Evolutionary conservation across 139 green algal species (phyloP), one percentile per base, ranked within the genome.

Genomic region (Spirogloea muscicola): DNA sequence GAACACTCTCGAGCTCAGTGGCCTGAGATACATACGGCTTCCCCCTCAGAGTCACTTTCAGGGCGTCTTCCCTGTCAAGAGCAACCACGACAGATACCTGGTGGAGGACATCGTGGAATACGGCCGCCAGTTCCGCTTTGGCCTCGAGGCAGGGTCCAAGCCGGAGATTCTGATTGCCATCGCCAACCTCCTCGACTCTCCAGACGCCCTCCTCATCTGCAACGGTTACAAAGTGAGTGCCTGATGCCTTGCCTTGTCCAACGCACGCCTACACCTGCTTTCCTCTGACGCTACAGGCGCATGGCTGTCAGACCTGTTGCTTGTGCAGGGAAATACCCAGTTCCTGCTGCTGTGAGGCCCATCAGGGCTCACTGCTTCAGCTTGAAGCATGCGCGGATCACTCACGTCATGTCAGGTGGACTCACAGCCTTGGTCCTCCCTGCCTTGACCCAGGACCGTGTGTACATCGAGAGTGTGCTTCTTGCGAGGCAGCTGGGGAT

Each of bases 141-240:
- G 87, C 25, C 62, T 91, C 55, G 87, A 91, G 74, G 87, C 82
- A 3, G 87, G 87, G 5, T 85, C 70, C 33, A 90, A 90, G 74
- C 78, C 87, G n/a, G 87, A 91, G 77, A 79, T 91, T 40, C 59
- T 89, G 1, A 82, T 90, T 71, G 87, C 80, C 44, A 44, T 89
- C 49, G 57, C 68, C 37, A 44, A 70, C n/a, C 60, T 67, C 25
- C 36, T 18, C 1, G 3, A 60, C 16, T 33, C 38, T 40, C n/a
- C 49, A 31, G 73, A 62, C 40, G 60, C 71, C 31, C 43, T 84
- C 21, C 65, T 91, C 10, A 69, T 91, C n/a, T 91, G 87, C 84
- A 91, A 91, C 43, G 87, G 87, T n/a, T 91, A 84, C 76, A 91
- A 91, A 72, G 75, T 82, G n/a, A n/a, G n/a, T n/a, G n/a, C n/a